These are phyloP conservation scores for Arthrobotrys musiformis DNA, from an alignment of 2,329 filamentous ascomycete genomes.

Conservation along the genomic window DNA sequence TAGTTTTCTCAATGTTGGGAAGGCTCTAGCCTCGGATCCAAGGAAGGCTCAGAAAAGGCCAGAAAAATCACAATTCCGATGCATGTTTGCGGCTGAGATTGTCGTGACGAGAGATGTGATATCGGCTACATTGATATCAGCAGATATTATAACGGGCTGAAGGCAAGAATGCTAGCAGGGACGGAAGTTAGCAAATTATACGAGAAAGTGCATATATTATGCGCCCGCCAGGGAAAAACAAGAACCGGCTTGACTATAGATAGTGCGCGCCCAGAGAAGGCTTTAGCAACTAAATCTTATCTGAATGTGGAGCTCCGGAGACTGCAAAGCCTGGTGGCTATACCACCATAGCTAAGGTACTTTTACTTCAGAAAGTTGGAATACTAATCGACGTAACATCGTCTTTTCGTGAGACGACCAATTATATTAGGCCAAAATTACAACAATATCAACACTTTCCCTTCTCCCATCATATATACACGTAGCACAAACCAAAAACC, in stretches of 20 bases:
- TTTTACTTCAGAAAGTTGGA: not conserved
- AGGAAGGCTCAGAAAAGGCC: not conserved
- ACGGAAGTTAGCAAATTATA: not conserved
- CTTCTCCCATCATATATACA: not conserved
- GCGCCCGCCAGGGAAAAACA: not conserved
- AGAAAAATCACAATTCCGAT: not conserved
- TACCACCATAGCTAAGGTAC: no score
- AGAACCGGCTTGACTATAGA: no score
- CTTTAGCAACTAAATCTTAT: not conserved
- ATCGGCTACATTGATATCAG: no score
- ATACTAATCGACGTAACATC: no score
- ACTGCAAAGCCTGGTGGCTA: not conserved
- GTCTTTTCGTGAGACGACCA: not conserved
- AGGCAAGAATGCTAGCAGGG: no score
- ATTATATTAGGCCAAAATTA: not conserved
- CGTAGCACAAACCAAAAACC: not conserved
- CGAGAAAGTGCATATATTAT: not conserved
- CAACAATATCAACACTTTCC: not conserved
- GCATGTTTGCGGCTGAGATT: slow-evolving; percentile 1
- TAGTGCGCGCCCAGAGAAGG: slow-evolving; percentile 6
- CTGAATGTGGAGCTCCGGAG: not conserved
- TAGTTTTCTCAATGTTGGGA: not conserved
- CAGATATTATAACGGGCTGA: not conserved
- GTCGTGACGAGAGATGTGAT: not conserved
- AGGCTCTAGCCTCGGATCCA: not conserved